phyloP scores from a whole-genome alignment of 768 basidiomycete genomes.

The Podaxis rugospora region DNA sequence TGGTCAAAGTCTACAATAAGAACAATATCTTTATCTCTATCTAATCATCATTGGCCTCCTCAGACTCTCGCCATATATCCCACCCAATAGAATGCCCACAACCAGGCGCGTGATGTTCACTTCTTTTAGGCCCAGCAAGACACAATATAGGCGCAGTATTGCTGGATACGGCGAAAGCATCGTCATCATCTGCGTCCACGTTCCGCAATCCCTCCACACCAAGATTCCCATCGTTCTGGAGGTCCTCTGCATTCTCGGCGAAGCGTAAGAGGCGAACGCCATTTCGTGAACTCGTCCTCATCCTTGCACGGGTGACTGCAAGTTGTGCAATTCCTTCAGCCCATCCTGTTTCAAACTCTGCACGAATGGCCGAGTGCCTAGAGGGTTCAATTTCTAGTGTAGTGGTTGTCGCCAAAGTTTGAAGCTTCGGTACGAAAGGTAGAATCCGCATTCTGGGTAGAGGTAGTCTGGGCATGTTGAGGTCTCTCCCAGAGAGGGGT shows the following conservation, averaged over 20 bases:
- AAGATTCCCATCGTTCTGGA: conserved; percentile 16
- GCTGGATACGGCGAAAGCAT: conserved; percentile 20
- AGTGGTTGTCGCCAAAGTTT: conserved; percentile 44
- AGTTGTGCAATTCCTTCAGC: conserved; percentile 51
- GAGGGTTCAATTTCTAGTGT: conserved; percentile 25
- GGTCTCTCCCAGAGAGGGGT: conserved; percentile 10
- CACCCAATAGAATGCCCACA: conserved; percentile 39
- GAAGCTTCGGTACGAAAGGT: conserved; percentile 47
- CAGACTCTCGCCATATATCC: conserved; percentile 28
- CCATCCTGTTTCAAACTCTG: conserved; percentile 63
- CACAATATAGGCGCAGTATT: conserved; percentile 34
- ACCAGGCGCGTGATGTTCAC: conserved; percentile 26
- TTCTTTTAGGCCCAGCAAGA: conserved; percentile 28
- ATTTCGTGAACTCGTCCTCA: conserved; percentile 43
- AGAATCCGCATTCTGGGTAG: conserved; percentile 48
- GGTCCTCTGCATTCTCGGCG: conserved; percentile 18
- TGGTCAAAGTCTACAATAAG: neutral
- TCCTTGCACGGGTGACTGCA: conserved; percentile 39
- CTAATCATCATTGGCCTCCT: conserved; percentile 8
- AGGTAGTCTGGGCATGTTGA: conserved; percentile 7
- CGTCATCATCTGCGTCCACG: conserved; percentile 24
- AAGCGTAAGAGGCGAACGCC: conserved; percentile 42
- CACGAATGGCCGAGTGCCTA: conserved; percentile 34
- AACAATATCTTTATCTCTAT: neutral
- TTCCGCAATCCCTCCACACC: conserved; percentile 34